These are phyloP conservation scores for Lachnellula subtilissima DNA, from an alignment of 2,329 filamentous ascomycete genomes.

Conservation along the genomic window DNA sequence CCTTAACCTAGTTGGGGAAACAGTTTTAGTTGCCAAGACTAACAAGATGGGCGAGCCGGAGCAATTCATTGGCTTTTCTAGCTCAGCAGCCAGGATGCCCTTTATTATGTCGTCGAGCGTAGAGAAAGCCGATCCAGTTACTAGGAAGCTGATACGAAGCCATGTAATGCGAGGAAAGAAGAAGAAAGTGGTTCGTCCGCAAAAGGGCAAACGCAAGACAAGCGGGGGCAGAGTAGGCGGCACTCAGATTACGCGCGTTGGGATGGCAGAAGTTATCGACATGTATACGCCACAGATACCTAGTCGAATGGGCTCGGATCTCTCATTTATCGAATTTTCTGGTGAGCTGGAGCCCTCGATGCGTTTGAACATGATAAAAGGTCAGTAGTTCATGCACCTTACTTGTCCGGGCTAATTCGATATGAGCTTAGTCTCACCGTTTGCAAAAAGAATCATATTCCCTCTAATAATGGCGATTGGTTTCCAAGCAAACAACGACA, in stretches of 20 bases:
- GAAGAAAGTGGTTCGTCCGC: constrained; percentile 24
- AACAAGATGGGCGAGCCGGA: background rate
- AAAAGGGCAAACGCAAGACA: background rate
- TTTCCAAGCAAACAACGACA: constrained; percentile 20
- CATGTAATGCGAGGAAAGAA: constrained; percentile 43
- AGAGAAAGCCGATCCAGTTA: constrained; percentile 29
- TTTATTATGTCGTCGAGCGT: constrained; percentile 22
- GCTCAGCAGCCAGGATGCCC: background rate
- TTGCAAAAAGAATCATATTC: constrained; percentile 32
- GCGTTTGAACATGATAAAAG: constrained; percentile 27
- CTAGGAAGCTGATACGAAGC: constrained; percentile 39
- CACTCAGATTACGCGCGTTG: background rate
- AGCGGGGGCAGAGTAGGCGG: background rate
- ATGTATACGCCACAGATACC: constrained; percentile 18
- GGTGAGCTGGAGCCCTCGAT: constrained; percentile 24
- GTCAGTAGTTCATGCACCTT: constrained; percentile 18
- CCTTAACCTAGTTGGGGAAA: background rate
- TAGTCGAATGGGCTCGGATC: constrained; percentile 13
- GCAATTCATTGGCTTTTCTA: background rate
- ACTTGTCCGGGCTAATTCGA: background rate
- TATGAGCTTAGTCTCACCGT: constrained; percentile 25
- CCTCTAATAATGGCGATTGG: constrained; percentile 30
- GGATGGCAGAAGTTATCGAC: constrained; percentile 1
- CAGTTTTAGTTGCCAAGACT: background rate
- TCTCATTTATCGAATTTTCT: constrained; percentile 25